Base-by-base conservation (phyloP, 228 moss, liverwort and hornwort species). In the Sphagnum fallax region DNA sequence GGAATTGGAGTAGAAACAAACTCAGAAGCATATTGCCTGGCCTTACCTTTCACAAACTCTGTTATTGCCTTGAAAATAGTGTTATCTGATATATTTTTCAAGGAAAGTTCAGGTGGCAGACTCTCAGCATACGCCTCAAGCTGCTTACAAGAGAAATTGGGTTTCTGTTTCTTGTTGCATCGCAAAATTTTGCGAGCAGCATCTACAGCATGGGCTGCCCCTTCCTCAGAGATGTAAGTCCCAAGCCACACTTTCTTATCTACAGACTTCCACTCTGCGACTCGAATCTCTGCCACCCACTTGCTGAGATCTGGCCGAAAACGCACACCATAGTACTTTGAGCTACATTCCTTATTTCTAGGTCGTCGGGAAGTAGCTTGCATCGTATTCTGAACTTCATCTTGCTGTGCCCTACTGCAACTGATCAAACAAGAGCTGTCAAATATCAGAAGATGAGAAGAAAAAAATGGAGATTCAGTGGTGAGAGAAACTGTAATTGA, bases 241-340 rank as follows among this genome's bases (percentile, higher is more conserved):
- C 84, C 84, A 4, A 84, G 0, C 84, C 84, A 84, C 0, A 81
- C 76, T 52, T 84, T 84, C n/a, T 79, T 81, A 13, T 81, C 81
- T 0, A 84, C 78, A 0, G 58, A 50, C 11, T 81, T 81, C 84
- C 84, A 84, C n/a, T 84, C 73, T 0, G 68, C 69, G 5, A 84
- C 84, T 0, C 81, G 52, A 5, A 84, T 81, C 64, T 84, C 84
- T 0, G 84, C 80, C 2, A 84, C 84, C 78, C 78, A 84, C 16
- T 84, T 84, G 8, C 6, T 16, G 1, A 81, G 66, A 8, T 84
- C 84, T 0, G 74, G 69, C 0, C 84, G 71, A 71, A 73, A 84
- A 4, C 84, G 76, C 10, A 84, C 84, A 8, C 81, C 81, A 52
- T 73, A 84, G 69, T 75, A 78, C 5, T 1, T 50, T 0, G 84